Evolutionary conservation across 441 rosid species (phyloP).

Genomic region (Arabidopsis hybrid): DNA sequence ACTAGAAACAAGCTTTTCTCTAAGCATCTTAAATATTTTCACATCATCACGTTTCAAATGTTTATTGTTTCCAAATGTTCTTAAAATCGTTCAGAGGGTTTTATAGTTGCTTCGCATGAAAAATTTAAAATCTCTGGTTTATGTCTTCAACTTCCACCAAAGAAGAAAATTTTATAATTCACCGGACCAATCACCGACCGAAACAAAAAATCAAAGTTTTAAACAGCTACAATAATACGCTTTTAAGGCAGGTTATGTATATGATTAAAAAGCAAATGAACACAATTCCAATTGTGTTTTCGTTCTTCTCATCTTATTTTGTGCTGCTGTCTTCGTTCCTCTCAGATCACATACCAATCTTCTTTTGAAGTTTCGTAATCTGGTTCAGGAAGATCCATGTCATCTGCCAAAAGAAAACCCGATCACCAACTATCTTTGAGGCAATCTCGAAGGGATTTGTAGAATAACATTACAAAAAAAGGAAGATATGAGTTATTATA

Average conservation of each 20-base stretch:
- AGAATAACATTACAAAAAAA: not conserved
- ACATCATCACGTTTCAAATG: not conserved
- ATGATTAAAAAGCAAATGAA: constrained; percentile 33
- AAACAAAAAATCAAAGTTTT: constrained; percentile 2
- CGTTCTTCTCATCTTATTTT: constrained; percentile 34
- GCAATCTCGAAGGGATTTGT: not conserved
- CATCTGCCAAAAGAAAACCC: constrained; percentile 68
- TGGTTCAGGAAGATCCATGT: constrained; percentile 99
- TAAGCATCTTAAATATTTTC: not conserved
- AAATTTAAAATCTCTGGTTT: not conserved
- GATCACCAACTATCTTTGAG: constrained; percentile 11
- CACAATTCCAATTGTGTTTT: constrained; percentile 43
- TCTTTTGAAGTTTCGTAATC: constrained; percentile 76
- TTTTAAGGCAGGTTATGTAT: constrained; percentile 17
- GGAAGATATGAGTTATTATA: constrained; percentile 42
- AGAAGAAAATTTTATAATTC: not conserved
- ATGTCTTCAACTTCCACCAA: not conserved
- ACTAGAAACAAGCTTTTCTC: constrained; percentile 14
- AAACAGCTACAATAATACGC: constrained; percentile 26
- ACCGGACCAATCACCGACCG: constrained; percentile 26
- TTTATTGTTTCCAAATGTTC: not conserved
- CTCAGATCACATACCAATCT: constrained; percentile 57
- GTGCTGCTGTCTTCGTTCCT: not conserved
- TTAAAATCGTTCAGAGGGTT: not conserved
- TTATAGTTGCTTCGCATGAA: not conserved